A percentile compares a stretch with the other conserved stretches of the same genome.
These are phyloP conservation scores for Mycena crocata DNA, from an alignment of 768 basidiomycete species.

Conservation along the genomic window DNA sequence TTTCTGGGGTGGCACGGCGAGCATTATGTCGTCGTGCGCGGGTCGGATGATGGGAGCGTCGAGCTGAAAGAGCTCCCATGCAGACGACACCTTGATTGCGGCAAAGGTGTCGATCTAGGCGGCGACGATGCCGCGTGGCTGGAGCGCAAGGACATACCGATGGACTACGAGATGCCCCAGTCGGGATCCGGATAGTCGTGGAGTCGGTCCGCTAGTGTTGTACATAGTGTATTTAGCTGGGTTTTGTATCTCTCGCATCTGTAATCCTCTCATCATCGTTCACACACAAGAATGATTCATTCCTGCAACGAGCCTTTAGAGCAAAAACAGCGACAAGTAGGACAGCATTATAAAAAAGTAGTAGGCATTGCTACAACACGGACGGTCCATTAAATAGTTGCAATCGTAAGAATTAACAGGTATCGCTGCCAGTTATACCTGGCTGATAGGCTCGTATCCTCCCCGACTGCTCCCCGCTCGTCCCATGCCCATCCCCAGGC, in stretches of 20 bases:
- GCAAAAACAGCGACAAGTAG: too few relatives aligned
- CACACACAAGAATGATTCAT: too few relatives aligned
- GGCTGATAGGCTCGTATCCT: slow-evolving; percentile 77
- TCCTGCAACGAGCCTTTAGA: too few relatives aligned
- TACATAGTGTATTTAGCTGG: background rate
- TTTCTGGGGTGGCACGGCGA: slow-evolving; percentile 82
- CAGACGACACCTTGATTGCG: slow-evolving; percentile 68
- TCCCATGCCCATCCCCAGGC: slow-evolving; percentile 60
- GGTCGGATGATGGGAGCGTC: slow-evolving; percentile 39
- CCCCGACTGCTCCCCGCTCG: slow-evolving; percentile 60
- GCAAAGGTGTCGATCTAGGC: slow-evolving; percentile 74
- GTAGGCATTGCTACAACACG: slow-evolving; percentile 9
- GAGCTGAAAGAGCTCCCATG: slow-evolving; percentile 74
- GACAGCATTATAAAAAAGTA: slow-evolving; percentile 19
- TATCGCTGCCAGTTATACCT: slow-evolving; percentile 50
- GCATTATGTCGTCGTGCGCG: slow-evolving; percentile 72
- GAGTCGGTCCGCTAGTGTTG: too few relatives aligned
- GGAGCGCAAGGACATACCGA: slow-evolving; percentile 80
- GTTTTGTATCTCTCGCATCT: background rate
- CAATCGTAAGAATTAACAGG: background rate
- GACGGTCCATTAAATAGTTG: slow-evolving; percentile 6
- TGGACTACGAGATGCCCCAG: slow-evolving; percentile 79
- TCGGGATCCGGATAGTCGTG: too few relatives aligned
- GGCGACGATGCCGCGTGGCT: slow-evolving; percentile 72
- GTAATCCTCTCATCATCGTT: background rate